Percentiles rank a stretch among this genome's conserved stretches.
These are phyloP conservation scores for Smallanthus sonchifolius DNA, from an alignment of 129 eudicot genomes.

Conservation along the genomic window DNA sequence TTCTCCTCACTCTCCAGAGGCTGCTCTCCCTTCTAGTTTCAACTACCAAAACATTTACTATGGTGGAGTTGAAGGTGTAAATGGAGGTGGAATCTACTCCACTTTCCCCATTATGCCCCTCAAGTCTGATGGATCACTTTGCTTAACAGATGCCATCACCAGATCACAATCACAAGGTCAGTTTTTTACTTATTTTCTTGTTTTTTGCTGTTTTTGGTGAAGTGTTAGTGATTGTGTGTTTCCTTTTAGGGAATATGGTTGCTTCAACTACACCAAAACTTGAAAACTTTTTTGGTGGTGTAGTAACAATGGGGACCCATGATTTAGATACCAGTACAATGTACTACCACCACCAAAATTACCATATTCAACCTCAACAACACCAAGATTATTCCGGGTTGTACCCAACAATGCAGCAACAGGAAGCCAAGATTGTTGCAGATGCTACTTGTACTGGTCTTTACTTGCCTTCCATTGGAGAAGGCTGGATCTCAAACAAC, in stretches of 20 bases:
- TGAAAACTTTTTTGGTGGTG: slow-evolving; percentile 85
- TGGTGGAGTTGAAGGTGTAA: slow-evolving; percentile 44
- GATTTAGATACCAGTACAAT: slow-evolving; percentile 41
- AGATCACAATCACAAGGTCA: slow-evolving; percentile 44
- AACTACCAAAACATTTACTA: slow-evolving; percentile 50
- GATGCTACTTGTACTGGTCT: slow-evolving; percentile 4
- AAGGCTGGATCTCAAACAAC: slow-evolving; percentile 47
- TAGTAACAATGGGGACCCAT: slow-evolving; percentile 71
- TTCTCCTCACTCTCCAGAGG: slow-evolving; percentile 47
- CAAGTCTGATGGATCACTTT: slow-evolving; percentile 74
- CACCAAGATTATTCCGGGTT: slow-evolving; percentile 47
- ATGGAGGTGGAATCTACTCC: slow-evolving; percentile 43
- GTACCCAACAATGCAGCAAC: slow-evolving; percentile 35
- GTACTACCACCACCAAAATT: slow-evolving; percentile 54
- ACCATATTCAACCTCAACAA: slow-evolving; percentile 44
- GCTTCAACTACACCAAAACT: slow-evolving; percentile 68
- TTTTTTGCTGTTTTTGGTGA: not conserved
- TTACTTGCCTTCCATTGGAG: slow-evolving; percentile 42
- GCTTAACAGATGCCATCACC: slow-evolving; percentile 62
- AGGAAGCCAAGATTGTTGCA: slow-evolving; percentile 24
- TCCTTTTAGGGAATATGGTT: slow-evolving; percentile 40
- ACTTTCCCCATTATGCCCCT: slow-evolving; percentile 63
- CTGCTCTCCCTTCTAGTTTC: slow-evolving; percentile 34
- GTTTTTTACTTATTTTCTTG: slow-evolving; percentile 25
- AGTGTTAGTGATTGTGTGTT: not conserved